These are phyloP conservation scores for Xylariaceae sp. DNA, from an alignment of 2,329 filamentous ascomycete genomes.

Conservation along the genomic window DNA sequence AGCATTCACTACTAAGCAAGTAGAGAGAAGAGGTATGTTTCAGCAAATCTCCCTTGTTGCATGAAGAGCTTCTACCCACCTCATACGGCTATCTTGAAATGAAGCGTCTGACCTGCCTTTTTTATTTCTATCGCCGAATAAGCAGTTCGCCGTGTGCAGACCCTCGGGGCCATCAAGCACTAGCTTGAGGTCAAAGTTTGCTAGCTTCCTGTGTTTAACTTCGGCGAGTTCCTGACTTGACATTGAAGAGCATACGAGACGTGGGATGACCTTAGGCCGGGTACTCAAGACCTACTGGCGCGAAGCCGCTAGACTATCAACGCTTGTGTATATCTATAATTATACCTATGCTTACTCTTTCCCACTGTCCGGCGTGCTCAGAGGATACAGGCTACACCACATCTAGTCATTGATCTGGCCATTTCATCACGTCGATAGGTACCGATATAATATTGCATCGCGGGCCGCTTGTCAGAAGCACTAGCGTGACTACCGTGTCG, in stretches of 20 bases:
- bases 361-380: background rate
- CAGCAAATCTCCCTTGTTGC: constrained; percentile 9
- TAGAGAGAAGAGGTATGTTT: too few species aligned
- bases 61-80: constrained; percentile 5
- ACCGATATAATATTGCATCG: constrained; percentile 14
- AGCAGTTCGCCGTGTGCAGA: constrained; percentile 4
- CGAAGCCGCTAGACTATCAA: too few species aligned
- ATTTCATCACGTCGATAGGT: constrained; percentile 2
- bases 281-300: background rate
- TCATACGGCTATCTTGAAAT: constrained; percentile 15
- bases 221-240: constrained; percentile 2
- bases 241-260: too few species aligned
- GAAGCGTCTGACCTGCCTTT: constrained; percentile 22
- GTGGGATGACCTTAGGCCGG: background rate
- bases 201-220: too few species aligned
- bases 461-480: constrained; percentile 17
- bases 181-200: constrained; percentile 11
- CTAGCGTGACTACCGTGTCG: constrained; percentile 8
- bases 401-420: background rate
- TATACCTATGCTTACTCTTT: background rate
- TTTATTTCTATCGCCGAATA: background rate
- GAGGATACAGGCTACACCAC: background rate
- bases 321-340: background rate
- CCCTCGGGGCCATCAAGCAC: constrained; percentile 9
- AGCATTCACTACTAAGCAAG: too few species aligned